Evolutionary conservation across 495 filamentous ascomycete genomes (phyloP), one percentile per base, ranked within the genome.

Genomic region (Neurospora sp.): DNA sequence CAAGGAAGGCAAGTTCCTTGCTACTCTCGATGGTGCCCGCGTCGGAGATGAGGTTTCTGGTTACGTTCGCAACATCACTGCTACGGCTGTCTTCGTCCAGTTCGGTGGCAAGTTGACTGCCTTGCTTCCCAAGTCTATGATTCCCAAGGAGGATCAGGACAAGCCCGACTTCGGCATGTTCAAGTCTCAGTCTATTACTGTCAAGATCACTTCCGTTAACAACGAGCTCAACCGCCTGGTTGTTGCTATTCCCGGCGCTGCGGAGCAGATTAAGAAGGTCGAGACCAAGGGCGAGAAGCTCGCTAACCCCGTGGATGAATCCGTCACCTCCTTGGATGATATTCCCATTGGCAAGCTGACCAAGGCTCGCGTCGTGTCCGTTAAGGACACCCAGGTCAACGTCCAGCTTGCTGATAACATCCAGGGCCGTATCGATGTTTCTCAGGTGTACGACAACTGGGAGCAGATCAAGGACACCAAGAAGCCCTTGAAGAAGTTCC

Each of bases 321-420:
- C 82, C 31, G 85, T 92, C 69, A 87, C 82, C 40, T 86, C 88
- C 7, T 84, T 91, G 35, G 87, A 89, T 69, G 93, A 97, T 76
- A 86, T 95, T 65, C 82, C 82, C 14, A 84, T 94, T 70, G 96
- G 96, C 68, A 91, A 87, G 76, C 76, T 93, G 69, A 92, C 91
- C 38, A 93, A 94, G 81, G 96, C 91, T 41, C 90, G 87, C 72
- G 88, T 99, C 53, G 85, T 85, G 48, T 92, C 93, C 9, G 81
- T 97, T 74, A 97, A 96, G 80, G 89, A 89, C 40, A 97, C 94
- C 0, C 96, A 98, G 78, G 82, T 99, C 70, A 97, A 98, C 76
- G 93, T 98, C 22, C 88, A 91, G 73, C 86, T 98, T 72, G 93
- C 93, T 53, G 93, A 97, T 77, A 94, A 94, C 77, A 85, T 98